Evolutionary conservation across 208 protist species (phyloP).

Genomic region (Phytomonas sp.): DNA sequence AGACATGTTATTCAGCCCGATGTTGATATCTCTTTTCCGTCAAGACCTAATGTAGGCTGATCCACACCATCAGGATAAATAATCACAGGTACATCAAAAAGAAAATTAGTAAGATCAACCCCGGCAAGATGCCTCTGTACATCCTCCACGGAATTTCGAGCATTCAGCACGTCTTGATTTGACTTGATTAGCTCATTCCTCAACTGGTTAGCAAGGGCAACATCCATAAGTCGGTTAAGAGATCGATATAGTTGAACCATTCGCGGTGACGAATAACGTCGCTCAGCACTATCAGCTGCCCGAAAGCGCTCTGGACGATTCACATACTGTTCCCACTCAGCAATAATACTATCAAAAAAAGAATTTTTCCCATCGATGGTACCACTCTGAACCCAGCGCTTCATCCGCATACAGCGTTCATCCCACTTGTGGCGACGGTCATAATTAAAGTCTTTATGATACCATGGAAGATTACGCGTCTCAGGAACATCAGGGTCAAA

Average conservation of each 20-base stretch:
- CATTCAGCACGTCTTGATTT: constrained; percentile 8
- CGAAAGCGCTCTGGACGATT: constrained; percentile 81
- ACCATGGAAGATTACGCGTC: constrained; percentile 82
- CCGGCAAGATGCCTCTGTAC: constrained; percentile 43
- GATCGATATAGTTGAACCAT: constrained; percentile 86
- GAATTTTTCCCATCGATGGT: constrained; percentile 71
- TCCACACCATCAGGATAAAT: constrained; percentile 66
- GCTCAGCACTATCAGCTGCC: constrained; percentile 65
- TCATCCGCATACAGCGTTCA: constrained; percentile 89
- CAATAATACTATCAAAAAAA: constrained; percentile 80
- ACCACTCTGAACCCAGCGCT: constrained; percentile 86
- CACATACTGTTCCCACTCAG: constrained; percentile 89
- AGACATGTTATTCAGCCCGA: neutral
- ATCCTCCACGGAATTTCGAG: constrained; percentile 31
- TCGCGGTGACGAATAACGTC: constrained; percentile 69
- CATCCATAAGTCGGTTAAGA: constrained; percentile 78
- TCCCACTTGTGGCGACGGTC: constrained; percentile 87
- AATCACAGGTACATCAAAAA: constrained; percentile 62
- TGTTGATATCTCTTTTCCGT: constrained; percentile 20
- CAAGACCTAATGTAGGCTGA: constrained; percentile 52
- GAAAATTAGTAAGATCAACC: constrained; percentile 50
- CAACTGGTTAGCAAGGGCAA: constrained; percentile 72
- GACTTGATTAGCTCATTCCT: constrained; percentile 9
- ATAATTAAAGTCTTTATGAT: constrained; percentile 85
- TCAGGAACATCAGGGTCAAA: constrained; percentile 83